Base-by-base conservation (phyloP, 306 rosid species). In the Dryas drummondii region DNA sequence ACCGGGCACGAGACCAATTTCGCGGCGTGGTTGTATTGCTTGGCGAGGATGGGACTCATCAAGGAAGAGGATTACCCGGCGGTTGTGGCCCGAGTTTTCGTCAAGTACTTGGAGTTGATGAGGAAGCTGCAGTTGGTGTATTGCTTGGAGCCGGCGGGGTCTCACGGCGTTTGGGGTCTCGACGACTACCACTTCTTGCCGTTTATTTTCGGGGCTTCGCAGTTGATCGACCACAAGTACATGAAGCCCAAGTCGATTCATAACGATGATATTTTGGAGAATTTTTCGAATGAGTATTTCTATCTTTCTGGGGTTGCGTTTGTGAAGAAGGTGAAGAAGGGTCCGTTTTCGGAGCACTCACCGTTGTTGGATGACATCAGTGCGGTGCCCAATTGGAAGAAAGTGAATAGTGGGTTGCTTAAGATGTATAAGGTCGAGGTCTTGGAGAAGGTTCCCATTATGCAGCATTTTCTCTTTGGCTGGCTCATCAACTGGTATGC, bases 121-220 rank as follows among this genome's bases (percentile, higher is more conserved):
- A 87, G 99, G 83, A 92, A 90, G 73, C 79, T 96, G 85, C 99
- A 96, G 80, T 64, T 82, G 77, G 87, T 84, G 74, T 96, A 96
- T 72, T 82, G 78, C 72, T 73, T 96, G 77, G 99, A 96, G 67
- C 99, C 99, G 14, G 99, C 99, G 1, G 99, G 99, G 47, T 94
- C 99, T 0, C 99, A 94, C 66, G 99, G 99, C 7, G 99, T 94
- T 17, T 94, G 99, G 99, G 99, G 99, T 4, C 97, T 94, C 4
- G 99, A 94, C 54, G 99, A 94, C 77, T 92, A 92, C 45, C 97
- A 92, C 62, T 91, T 94, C 69, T 58, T 94, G 47, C 99, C 97
- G 0, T 94, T 90, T 63, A 84, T 94, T 66, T 96, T 96, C 22
- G 99, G 99, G 13, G 78, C 98, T 2, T 96, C 99, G 0, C 99